Conservation (phyloP, 805 yeast species). For the Pichia thaimueangensis region DNA sequence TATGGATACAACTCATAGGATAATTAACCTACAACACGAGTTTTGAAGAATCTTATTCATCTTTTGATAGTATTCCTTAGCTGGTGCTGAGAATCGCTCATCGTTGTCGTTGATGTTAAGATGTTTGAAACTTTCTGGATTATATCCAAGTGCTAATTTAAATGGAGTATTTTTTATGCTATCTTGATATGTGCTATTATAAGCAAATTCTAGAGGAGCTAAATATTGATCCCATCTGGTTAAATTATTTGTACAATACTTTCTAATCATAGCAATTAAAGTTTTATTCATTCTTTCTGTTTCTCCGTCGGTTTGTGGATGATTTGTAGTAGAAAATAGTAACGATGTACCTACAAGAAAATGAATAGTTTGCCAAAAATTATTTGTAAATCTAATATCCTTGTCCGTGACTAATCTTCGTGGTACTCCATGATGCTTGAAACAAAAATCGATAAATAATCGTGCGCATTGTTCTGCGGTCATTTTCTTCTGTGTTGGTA, state of each 20-base stretch:
- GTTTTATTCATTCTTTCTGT: neutral
- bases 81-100: neutral
- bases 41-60: too few relatives aligned
- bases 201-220: conserved; percentile 3
- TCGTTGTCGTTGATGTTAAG: neutral
- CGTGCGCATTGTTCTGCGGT: neutral
- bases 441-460: neutral
- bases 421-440: conserved; percentile 9
- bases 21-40: too few relatives aligned
- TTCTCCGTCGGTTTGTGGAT: conserved; percentile 10
- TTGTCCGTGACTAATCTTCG: conserved; percentile 1
- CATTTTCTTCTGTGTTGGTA: neutral
- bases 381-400: conserved; percentile 7
- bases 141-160: neutral
- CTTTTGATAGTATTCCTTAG: too few relatives aligned
- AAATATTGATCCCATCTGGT: conserved; percentile 3
- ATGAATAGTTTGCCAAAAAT: conserved; percentile 10
- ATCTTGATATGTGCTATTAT: conserved; percentile 3
- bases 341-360: neutral
- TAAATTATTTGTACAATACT: neutral
- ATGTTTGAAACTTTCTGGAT: neutral
- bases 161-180: neutral
- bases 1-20: too few relatives aligned
- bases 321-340: conserved; percentile 5
- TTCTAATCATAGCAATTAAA: neutral